Conservation (phyloP, 495 filamentous ascomycete genomes). For the Baudoinia panamericana region DNA sequence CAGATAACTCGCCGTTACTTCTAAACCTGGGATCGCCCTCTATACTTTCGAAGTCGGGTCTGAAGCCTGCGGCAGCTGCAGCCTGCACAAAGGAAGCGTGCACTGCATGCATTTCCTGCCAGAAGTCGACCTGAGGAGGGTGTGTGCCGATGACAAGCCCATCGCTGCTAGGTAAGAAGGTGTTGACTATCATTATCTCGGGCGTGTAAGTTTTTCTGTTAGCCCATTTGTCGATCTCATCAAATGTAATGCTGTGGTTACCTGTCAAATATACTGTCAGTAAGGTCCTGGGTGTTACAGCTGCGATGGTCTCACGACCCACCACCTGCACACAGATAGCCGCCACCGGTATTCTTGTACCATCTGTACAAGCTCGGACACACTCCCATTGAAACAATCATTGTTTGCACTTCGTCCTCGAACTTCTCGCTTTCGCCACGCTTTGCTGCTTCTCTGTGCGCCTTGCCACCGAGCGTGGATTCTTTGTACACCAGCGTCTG, state of each 20-base stretch:
- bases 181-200: not conserved
- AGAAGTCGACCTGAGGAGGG: not conserved
- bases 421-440: not conserved
- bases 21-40: no score
- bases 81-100: slow-evolving; percentile 1
- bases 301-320: no score
- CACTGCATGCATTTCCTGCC: not conserved
- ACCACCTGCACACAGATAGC: slow-evolving; percentile 1
- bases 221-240: not conserved
- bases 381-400: not conserved
- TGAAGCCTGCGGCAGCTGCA: not conserved
- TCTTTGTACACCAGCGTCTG: not conserved
- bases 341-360: not conserved
- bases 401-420: not conserved
- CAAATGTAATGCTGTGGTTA: not conserved
- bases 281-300: no score
- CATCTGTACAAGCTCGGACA: not conserved
- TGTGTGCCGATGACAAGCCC: not conserved
- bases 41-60: no score
- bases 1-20: no score
- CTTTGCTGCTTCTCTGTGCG: not conserved
- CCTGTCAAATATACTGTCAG: no score
- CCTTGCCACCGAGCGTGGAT: not conserved
- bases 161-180: not conserved
- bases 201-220: not conserved